Conservation (phyloP, 306 rosid species). For the Lathyrus tuberosus region DNA sequence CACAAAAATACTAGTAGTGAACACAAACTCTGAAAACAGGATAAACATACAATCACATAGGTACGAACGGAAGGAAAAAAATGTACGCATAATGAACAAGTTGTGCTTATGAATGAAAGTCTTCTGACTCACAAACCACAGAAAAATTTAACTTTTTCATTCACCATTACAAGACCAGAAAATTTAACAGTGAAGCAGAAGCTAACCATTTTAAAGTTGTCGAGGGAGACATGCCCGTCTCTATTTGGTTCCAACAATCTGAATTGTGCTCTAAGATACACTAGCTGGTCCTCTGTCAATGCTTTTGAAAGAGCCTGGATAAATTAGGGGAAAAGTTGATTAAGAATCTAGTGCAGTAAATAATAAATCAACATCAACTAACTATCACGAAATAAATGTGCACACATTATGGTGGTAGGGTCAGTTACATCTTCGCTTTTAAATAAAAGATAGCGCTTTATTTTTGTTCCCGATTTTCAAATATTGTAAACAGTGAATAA, state of each 20-base stretch:
- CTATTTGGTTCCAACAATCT: conserved; percentile 79
- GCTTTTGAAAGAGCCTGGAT: conserved; percentile 94
- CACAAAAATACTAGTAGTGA: background rate
- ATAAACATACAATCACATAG: background rate
- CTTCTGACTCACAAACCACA: background rate
- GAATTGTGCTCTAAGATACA: conserved; percentile 88
- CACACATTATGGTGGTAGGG: background rate
- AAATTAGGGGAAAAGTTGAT: conserved; percentile 24
- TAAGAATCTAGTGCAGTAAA: conserved; percentile 29
- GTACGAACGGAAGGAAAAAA: background rate
- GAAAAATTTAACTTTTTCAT: background rate
- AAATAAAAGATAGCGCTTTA: background rate
- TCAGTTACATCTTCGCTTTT: background rate
- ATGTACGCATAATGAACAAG: background rate
- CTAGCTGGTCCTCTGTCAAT: conserved; percentile 81
- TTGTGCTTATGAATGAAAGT: background rate
- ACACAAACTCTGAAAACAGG: too few relatives aligned
- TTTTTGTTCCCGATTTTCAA: background rate
- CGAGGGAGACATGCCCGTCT: conserved; percentile 74
- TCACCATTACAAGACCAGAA: conserved; percentile 31
- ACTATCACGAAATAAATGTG: background rate
- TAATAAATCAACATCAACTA: background rate
- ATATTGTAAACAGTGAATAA: background rate
- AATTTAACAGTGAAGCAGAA: conserved; percentile 38
- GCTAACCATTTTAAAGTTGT: conserved; percentile 81